Evolutionary conservation across 2,329 filamentous ascomycete species (phyloP).

Genomic region (Raffaelea albimanens): DNA sequence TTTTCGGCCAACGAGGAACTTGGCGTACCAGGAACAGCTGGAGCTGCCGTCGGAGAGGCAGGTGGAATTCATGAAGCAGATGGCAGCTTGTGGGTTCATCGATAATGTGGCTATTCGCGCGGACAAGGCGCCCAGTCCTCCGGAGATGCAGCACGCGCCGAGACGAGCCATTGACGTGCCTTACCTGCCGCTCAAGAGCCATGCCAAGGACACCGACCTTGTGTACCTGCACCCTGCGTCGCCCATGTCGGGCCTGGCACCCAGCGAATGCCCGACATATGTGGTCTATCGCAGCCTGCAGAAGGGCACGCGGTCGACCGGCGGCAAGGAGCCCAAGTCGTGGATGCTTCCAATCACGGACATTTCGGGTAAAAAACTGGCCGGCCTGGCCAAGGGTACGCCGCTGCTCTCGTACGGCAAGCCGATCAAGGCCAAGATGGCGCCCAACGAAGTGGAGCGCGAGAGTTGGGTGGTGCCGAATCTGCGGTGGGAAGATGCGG

Average conservation of each 20-base stretch:
- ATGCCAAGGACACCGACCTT: conserved; percentile 33
- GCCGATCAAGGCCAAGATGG: conserved; percentile 66
- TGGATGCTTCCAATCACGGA: conserved; percentile 84
- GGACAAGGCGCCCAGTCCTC: conserved; percentile 69
- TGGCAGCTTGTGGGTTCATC: conserved; percentile 84
- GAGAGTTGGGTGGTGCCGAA: conserved; percentile 80
- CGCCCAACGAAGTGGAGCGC: conserved; percentile 34
- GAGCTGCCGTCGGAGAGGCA: conserved; percentile 55
- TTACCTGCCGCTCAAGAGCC: conserved; percentile 75
- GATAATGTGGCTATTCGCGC: conserved; percentile 90
- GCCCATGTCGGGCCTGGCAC: conserved; percentile 59
- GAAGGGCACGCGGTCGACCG: conserved; percentile 32
- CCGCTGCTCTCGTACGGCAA: conserved; percentile 79
- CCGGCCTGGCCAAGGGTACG: conserved; percentile 72
- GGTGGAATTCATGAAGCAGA: conserved; percentile 76
- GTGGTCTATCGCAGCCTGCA: conserved; percentile 84
- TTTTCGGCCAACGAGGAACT: conserved; percentile 51
- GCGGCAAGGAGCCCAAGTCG: conserved; percentile 55
- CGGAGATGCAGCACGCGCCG: conserved; percentile 37
- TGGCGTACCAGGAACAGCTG: conserved; percentile 45
- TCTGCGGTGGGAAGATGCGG: conserved; percentile 57
- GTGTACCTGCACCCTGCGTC: conserved; percentile 87
- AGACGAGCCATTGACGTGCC: conserved; percentile 85
- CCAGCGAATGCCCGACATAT: conserved; percentile 73
- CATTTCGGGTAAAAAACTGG: conserved; percentile 64